These are phyloP conservation scores for Sutorius australiensis DNA, from an alignment of 768 basidiomycete genomes.

Conservation along the genomic window DNA sequence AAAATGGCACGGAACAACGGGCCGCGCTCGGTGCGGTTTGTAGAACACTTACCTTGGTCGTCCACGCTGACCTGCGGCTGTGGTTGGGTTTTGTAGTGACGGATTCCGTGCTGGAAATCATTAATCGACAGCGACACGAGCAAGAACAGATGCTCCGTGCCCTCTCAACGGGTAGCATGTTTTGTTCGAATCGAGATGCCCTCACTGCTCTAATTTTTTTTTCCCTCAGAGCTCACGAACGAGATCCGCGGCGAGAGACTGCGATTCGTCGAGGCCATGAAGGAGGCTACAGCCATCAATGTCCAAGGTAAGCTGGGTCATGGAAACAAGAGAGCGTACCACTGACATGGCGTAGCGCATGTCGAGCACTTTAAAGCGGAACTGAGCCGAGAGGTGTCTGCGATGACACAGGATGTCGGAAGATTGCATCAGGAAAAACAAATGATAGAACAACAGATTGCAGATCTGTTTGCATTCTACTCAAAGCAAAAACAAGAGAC, in stretches of 20 bases:
- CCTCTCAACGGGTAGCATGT: constrained; percentile 56
- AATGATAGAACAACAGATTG: constrained; percentile 63
- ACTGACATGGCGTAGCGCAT: constrained; percentile 49
- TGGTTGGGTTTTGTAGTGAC: constrained; percentile 39
- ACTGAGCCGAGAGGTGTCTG: constrained; percentile 67
- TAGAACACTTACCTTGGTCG: constrained; percentile 8
- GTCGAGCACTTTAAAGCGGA: constrained; percentile 87
- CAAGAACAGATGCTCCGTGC: constrained; percentile 67
- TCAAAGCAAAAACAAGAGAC: constrained; percentile 55
- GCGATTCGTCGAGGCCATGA: constrained; percentile 93
- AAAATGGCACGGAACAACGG: constrained; percentile 38
- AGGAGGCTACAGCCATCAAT: constrained; percentile 85
- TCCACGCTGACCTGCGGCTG: constrained; percentile 6
- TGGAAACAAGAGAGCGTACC: not conserved
- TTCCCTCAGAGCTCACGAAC: constrained; percentile 59
- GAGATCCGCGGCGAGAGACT: constrained; percentile 85
- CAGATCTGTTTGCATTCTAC: constrained; percentile 69
- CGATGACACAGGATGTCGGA: constrained; percentile 71
- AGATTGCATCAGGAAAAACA: constrained; percentile 64
- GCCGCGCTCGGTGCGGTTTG: constrained; percentile 34
- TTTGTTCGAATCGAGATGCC: not conserved
- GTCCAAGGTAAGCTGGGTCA: constrained; percentile 54
- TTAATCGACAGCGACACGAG: constrained; percentile 67
- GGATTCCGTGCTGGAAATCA: constrained; percentile 54
- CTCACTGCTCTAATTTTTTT: not conserved